Evolutionary conservation across 805 yeast genomes (phyloP).

Genomic region (Suhomyces faveliae): DNA sequence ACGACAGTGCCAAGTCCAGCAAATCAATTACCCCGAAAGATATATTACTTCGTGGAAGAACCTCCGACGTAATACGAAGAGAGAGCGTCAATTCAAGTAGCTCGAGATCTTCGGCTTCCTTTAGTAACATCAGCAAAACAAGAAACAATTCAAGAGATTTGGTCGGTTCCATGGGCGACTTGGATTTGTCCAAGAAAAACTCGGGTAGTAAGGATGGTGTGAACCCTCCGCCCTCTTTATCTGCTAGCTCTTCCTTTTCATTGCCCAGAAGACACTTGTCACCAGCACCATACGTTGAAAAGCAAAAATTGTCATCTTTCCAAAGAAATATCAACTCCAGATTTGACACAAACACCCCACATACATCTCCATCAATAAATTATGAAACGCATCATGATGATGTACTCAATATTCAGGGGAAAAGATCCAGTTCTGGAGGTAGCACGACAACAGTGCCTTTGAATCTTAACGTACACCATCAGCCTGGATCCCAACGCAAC

Average conservation of each 20-base stretch:
- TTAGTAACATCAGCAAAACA: slow-evolving; percentile 7
- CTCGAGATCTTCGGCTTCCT: slow-evolving; percentile 16
- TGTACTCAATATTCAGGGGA: slow-evolving; percentile 12
- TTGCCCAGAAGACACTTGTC: slow-evolving; percentile 62
- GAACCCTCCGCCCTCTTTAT: slow-evolving; percentile 4
- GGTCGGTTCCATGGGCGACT: slow-evolving; percentile 25
- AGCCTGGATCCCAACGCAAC: background rate
- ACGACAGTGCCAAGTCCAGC: slow-evolving; percentile 8
- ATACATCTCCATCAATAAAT: slow-evolving; percentile 13
- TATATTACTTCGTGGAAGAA: slow-evolving; percentile 27
- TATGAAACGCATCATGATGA: slow-evolving; percentile 11
- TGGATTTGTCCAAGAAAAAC: slow-evolving; percentile 24
- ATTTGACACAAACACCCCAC: slow-evolving; percentile 13
- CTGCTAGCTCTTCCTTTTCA: slow-evolving; percentile 28
- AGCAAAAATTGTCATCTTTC: slow-evolving; percentile 59
- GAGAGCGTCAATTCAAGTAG: slow-evolving; percentile 13
- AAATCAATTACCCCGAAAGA: slow-evolving; percentile 48
- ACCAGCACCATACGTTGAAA: slow-evolving; percentile 45
- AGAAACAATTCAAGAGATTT: slow-evolving; percentile 17
- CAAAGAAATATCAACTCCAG: slow-evolving; percentile 46
- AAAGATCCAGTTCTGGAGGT: slow-evolving; percentile 21
- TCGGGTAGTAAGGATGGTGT: slow-evolving; percentile 13
- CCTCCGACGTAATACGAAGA: slow-evolving; percentile 8
- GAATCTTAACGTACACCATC: background rate
- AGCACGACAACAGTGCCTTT: slow-evolving; percentile 1